Evolutionary conservation across 2,329 filamentous ascomycete genomes (phyloP), one percentile per base, ranked within the genome.

Genomic region (Thielaviopsis musarum): DNA sequence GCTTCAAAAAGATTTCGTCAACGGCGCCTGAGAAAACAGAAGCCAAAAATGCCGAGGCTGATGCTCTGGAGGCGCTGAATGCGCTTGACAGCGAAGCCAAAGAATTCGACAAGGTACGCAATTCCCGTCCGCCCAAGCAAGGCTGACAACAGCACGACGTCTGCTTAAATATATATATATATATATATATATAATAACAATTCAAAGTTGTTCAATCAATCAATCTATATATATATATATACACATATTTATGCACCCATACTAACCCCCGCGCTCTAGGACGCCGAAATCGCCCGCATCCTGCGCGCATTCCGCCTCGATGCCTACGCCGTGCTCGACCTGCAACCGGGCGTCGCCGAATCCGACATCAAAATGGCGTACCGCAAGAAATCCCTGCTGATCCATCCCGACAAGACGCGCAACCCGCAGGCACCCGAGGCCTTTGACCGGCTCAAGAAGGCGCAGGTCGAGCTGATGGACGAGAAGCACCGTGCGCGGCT

Each of bases 361-460:
- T 91, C 88, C 62, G 93, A 97, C 74, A 97, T 98, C 77, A 97
- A 96, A 74, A 77, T 85, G 66, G 81, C 82, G 65, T 98, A 97
- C 75, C 91, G 93, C 76, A 91, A 89, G 67, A 97, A 96, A 73
- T 98, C 93, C n/a, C 84, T 98, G 60, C 83, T 98, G 55, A 97
- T 98, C 75, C 93, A 98, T 75, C 93, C 93, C 6, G 93, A 98
- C 76, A 98, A 98, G 72, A 96, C 93, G 60, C 84, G 84, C 68
- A 97, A 98, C 69, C 85, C 89, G 0, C 81, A 78, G 55, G 93
- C 93, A 0, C 91, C 93, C 3, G 93, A 97, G 67, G 93, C 93
- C 64, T 98, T 98, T 69, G 93, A 98, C 73, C 84, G 91, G 10
- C 80, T 98, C 28, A 95, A 95, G 68, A 96, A 97, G 73, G 93